Conservation (phyloP, 2,329 filamentous ascomycete species). For the Pyrenophora graminea region DNA sequence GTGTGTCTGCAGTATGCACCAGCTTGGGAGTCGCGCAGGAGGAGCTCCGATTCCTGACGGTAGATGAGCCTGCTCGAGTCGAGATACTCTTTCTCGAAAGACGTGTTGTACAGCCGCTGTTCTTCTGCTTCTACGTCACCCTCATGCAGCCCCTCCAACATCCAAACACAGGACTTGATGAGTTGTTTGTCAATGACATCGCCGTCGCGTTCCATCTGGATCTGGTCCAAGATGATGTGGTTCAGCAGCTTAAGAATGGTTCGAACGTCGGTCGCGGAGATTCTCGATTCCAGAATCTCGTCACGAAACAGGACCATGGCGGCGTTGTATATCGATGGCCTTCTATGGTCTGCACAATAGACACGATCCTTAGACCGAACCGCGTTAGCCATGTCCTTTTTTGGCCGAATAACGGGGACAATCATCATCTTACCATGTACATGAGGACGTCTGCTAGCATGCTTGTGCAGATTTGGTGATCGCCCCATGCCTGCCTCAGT, state of each 20-base stretch:
- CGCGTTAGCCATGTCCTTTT: conserved; percentile 25
- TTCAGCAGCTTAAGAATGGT: conserved; percentile 76
- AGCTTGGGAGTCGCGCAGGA: conserved; percentile 79
- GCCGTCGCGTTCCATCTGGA: conserved; percentile 88
- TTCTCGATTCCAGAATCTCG: conserved; percentile 70
- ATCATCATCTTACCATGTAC: conserved; percentile 71
- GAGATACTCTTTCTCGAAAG: conserved; percentile 81
- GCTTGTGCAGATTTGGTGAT: conserved; percentile 90
- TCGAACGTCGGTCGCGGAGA: conserved; percentile 50
- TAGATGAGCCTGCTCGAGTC: conserved; percentile 75
- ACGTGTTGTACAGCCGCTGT: conserved; percentile 79
- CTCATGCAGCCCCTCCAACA: conserved; percentile 89
- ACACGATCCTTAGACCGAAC: conserved; percentile 68
- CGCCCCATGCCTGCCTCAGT: conserved; percentile 79
- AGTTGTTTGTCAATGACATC: conserved; percentile 84
- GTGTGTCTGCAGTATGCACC: conserved; percentile 80
- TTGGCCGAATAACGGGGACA: not conserved
- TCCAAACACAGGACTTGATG: conserved; percentile 80
- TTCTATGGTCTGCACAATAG: conserved; percentile 72
- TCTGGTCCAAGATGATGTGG: conserved; percentile 83
- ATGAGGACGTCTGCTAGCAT: conserved; percentile 97
- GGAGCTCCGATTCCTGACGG: conserved; percentile 69
- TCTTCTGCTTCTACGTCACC: conserved; percentile 75
- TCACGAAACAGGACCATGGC: conserved; percentile 89
- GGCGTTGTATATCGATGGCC: conserved; percentile 78